Conservation (phyloP, 2,329 filamentous ascomycete species). For the Aspergillus calidoustus region DNA sequence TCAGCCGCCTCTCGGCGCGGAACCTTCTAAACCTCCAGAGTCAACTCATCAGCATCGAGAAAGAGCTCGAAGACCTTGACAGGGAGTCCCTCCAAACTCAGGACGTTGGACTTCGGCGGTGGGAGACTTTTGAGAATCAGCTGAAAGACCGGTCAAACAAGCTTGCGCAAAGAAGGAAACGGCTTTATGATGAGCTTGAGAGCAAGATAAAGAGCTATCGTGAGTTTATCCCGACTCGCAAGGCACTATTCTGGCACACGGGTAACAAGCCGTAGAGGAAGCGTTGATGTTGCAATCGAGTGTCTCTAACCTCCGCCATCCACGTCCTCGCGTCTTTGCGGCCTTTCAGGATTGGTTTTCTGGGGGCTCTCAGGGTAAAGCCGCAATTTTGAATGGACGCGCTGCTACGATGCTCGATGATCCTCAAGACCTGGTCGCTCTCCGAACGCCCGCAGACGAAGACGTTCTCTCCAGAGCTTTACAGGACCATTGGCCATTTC, state of each 20-base stretch:
- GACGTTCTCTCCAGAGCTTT: background rate
- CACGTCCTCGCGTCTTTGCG: background rate
- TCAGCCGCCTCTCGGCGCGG: background rate
- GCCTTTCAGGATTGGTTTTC: background rate
- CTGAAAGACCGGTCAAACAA: background rate
- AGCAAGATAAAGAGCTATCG: background rate
- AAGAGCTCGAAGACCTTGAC: background rate
- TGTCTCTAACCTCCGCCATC: background rate
- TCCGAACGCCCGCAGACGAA: background rate
- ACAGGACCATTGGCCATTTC: background rate
- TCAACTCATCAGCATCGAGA: background rate
- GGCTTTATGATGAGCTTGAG: background rate
- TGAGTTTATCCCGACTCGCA: background rate
- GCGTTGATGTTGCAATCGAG: background rate
- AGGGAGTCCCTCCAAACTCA: background rate
- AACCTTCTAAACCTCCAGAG: background rate
- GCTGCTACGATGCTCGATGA: background rate
- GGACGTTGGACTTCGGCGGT: background rate
- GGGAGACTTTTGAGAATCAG: background rate
- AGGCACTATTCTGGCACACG: background rate
- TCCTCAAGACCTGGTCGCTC: background rate
- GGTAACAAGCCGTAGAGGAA: background rate
- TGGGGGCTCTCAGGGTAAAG: background rate
- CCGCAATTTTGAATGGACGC: background rate
- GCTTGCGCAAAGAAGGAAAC: background rate